phyloP scores from a whole-genome alignment of 2,329 filamentous ascomycete genomes.

The Davidsoniella neocaledoniae region DNA sequence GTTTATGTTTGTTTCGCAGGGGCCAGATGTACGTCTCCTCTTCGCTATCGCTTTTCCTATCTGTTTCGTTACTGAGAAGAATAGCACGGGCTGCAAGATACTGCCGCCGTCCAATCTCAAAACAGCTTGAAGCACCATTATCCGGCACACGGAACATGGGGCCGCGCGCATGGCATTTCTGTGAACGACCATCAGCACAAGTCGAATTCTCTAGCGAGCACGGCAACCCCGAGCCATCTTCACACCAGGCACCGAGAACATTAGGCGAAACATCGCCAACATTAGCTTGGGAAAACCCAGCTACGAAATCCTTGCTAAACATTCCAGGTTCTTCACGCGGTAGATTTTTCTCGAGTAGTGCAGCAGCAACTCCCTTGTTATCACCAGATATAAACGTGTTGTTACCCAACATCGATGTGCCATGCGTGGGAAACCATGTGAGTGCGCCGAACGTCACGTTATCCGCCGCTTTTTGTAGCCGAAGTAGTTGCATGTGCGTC shows the following conservation, averaged over 20 bases:
- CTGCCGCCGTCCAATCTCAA: conserved; percentile 61
- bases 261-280: conserved; percentile 88
- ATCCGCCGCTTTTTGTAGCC: conserved; percentile 54
- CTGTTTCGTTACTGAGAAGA: too few species aligned
- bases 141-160: conserved; percentile 54
- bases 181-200: conserved; percentile 49
- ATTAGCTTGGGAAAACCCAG: conserved; percentile 81
- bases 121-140: conserved; percentile 55
- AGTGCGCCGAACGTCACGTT: conserved; percentile 62
- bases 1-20: conserved; percentile 20
- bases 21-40: conserved; percentile 22
- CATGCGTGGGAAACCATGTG: conserved; percentile 83
- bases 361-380: conserved; percentile 82
- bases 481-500: conserved; percentile 62
- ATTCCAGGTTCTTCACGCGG: conserved; percentile 25
- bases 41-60: too few species aligned
- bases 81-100: conserved; percentile 36
- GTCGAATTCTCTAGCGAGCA: conserved; percentile 73
- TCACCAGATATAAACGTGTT: conserved; percentile 80
- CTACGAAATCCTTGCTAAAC: conserved; percentile 56
- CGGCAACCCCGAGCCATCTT: conserved; percentile 57
- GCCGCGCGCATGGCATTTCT: conserved; percentile 58
- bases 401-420: conserved; percentile 77
- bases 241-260: conserved; percentile 72
- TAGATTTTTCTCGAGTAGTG: conserved; percentile 61